Percentiles rank a stretch among this genome's conserved stretches.
Conservation (phyloP, 305 asterid species). For the Coffea humblotiana region DNA sequence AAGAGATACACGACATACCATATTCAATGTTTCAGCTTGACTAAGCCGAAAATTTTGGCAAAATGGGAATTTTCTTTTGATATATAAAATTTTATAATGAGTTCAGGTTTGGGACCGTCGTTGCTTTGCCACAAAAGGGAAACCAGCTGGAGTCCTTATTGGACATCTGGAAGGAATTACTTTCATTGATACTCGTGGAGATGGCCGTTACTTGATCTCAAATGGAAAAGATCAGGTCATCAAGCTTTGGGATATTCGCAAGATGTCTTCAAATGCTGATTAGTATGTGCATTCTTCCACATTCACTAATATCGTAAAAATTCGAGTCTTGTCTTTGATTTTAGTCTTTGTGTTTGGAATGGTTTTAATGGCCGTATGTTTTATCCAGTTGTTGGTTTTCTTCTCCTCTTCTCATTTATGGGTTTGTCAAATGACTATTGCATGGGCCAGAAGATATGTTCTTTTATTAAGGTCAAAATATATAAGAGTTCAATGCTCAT, state of each 20-base stretch:
- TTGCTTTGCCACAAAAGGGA: slow-evolving; percentile 56
- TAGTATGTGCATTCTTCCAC: slow-evolving; percentile 51
- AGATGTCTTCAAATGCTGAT: slow-evolving; percentile 81
- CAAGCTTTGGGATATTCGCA: slow-evolving; percentile 96
- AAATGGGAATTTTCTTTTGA: too few relatives aligned
- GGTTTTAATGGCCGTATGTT: not conserved
- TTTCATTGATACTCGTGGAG: slow-evolving; percentile 86
- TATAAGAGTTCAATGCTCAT: not conserved
- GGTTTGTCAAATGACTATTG: not conserved
- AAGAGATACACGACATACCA: not conserved
- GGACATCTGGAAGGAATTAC: slow-evolving; percentile 97
- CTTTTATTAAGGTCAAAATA: not conserved
- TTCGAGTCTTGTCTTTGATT: not conserved
- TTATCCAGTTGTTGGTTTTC: not conserved
- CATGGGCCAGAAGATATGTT: not conserved
- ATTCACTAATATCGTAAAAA: not conserved
- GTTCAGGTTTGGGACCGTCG: slow-evolving; percentile 97
- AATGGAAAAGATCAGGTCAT: slow-evolving; percentile 94
- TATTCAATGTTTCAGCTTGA: too few relatives aligned
- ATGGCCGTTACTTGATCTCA: slow-evolving; percentile 92
- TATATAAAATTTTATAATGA: slow-evolving; percentile 4
- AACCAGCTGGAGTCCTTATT: slow-evolving; percentile 80
- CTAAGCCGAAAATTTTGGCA: too few relatives aligned
- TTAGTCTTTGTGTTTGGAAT: not conserved
- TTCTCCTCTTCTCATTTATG: not conserved